Evolutionary conservation across 306 rosid genomes (phyloP).

Genomic region (Vigna mungo): DNA sequence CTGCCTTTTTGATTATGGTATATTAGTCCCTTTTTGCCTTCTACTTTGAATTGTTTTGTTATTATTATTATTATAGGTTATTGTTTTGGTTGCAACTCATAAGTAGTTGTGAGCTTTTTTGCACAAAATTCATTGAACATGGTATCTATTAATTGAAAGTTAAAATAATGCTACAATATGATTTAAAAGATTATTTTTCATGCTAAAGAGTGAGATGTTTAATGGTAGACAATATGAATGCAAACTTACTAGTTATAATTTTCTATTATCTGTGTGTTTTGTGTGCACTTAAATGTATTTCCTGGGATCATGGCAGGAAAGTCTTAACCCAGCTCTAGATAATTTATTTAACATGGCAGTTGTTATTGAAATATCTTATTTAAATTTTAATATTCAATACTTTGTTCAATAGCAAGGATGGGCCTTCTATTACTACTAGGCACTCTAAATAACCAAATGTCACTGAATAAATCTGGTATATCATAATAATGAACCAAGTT

Average conservation of each 20-base stretch:
- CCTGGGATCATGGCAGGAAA: too few species aligned
- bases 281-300: too few species aligned
- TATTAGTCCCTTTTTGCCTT: constrained; percentile 35
- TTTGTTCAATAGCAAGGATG: constrained; percentile 20
- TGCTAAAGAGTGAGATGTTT: constrained; percentile 7
- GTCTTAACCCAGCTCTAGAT: neutral
- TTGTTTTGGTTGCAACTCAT: neutral
- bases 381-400: constrained; percentile 28
- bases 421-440: constrained; percentile 20
- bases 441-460: constrained; percentile 4
- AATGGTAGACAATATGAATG: constrained; percentile 11
- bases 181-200: constrained; percentile 27
- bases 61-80: neutral
- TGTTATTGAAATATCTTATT: too few species aligned
- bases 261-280: too few species aligned
- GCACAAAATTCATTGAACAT: neutral
- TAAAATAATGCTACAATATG: neutral
- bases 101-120: neutral
- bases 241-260: constrained; percentile 1
- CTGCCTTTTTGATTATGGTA: constrained; percentile 93
- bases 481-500: constrained; percentile 35
- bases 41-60: constrained; percentile 27
- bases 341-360: neutral
- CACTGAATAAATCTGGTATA: constrained; percentile 33
- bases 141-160: constrained; percentile 1